Percentiles rank a stretch among this genome's conserved stretches.
Evolutionary conservation across 495 filamentous ascomycete species (phyloP).

Genomic region (Hypoxylon trugodes): DNA sequence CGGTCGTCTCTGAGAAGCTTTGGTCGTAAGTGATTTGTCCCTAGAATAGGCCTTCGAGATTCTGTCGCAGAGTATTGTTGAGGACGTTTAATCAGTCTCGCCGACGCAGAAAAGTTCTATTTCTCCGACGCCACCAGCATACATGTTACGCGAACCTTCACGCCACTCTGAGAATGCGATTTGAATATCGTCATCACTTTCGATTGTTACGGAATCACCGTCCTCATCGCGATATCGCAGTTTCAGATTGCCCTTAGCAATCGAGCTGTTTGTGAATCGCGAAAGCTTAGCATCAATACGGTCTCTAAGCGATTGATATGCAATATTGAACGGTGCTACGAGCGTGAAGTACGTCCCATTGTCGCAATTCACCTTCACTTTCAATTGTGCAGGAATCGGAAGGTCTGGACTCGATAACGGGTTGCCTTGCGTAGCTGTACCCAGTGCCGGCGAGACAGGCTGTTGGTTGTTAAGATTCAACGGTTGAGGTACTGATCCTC

Average conservation of each 20-base stretch:
- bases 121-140: constrained; percentile 76
- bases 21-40: background rate
- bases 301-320: constrained; percentile 89
- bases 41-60: background rate
- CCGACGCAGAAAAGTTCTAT: constrained; percentile 77
- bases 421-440: constrained; percentile 47
- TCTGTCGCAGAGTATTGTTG: background rate
- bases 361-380: constrained; percentile 91
- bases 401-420: constrained; percentile 59
- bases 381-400: constrained; percentile 80
- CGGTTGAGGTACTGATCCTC: constrained; percentile 36
- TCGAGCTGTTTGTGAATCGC: constrained; percentile 80
- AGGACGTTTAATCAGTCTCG: constrained; percentile 34
- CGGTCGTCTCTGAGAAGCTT: background rate
- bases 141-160: constrained; percentile 72
- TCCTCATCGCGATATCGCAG: constrained; percentile 93
- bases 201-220: constrained; percentile 89
- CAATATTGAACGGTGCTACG: constrained; percentile 91
- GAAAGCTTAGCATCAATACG: constrained; percentile 96
- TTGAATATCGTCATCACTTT: constrained; percentile 93
- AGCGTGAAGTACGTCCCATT: constrained; percentile 84
- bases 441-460: constrained; percentile 44
- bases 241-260: constrained; percentile 78
- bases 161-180: constrained; percentile 93
- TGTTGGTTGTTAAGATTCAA: constrained; percentile 44